These are phyloP conservation scores for Dunaliella primolecta DNA, from an alignment of 139 green algal genomes.

Conservation along the genomic window DNA sequence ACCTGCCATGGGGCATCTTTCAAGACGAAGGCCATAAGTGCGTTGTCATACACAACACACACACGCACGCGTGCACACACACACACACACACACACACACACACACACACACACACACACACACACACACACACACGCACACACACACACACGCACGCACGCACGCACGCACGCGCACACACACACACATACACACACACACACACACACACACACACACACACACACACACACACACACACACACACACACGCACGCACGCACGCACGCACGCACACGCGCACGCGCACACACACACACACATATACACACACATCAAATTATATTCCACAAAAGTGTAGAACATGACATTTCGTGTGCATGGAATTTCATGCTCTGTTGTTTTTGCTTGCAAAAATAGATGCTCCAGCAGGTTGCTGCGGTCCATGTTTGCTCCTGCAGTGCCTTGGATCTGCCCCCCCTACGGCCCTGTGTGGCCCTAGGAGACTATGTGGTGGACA, in stretches of 20 bases:
- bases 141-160: not conserved
- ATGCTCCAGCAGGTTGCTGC: no score
- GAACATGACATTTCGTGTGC: no score
- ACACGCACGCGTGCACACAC: not conserved
- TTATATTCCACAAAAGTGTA: no score
- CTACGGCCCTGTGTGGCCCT: constrained; percentile 67
- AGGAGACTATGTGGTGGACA: constrained; percentile 75
- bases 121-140: not conserved
- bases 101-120: not conserved
- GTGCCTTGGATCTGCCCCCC: not conserved
- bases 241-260: not conserved
- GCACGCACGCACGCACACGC: not conserved
- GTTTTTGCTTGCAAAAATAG: no score
- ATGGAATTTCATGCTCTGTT: no score
- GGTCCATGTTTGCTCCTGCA: no score
- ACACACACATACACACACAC: not conserved
- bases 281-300: not conserved
- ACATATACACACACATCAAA: no score
- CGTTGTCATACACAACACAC: not conserved
- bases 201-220: not conserved
- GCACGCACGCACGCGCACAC: not conserved
- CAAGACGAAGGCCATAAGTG: not conserved
- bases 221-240: not conserved
- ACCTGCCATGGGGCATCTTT: constrained; percentile 86
- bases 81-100: not conserved